A percentile compares a stretch with the other conserved stretches of the same genome.
These are phyloP conservation scores for Phytophthora ohioensis DNA, from an alignment of 352 stramenopile species.

Conservation along the genomic window DNA sequence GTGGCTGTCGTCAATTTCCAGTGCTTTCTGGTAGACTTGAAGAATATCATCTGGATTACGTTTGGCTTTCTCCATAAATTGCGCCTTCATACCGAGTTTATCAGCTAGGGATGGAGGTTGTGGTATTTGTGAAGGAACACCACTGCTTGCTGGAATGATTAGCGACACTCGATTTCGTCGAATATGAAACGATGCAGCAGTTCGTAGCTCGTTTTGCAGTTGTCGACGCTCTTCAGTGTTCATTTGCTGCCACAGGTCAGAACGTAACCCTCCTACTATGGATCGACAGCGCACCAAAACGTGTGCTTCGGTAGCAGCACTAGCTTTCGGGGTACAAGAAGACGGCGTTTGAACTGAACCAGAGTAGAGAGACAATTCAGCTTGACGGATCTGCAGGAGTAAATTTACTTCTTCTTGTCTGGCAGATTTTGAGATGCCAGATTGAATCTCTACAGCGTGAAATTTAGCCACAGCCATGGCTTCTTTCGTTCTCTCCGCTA, in stretches of 20 bases:
- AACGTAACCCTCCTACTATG: slow-evolving; percentile 34
- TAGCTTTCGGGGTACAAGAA: neutral
- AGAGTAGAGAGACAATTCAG: slow-evolving; percentile 21
- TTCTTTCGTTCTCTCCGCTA: slow-evolving; percentile 44
- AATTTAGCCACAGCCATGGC: slow-evolving; percentile 42
- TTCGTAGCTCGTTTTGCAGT: slow-evolving; percentile 41
- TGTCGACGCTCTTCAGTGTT: slow-evolving; percentile 31
- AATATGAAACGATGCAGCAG: slow-evolving; percentile 44
- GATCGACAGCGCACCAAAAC: slow-evolving; percentile 50
- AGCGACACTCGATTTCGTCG: slow-evolving; percentile 38
- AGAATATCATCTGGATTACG: slow-evolving; percentile 35
- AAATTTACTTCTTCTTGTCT: slow-evolving; percentile 29
- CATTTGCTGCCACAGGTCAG: slow-evolving; percentile 44
- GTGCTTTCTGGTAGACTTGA: slow-evolving; percentile 43
- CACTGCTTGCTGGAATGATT: neutral
- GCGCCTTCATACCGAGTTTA: slow-evolving; percentile 53
- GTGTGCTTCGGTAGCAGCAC: neutral
- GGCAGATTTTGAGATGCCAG: neutral
- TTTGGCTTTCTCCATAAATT: slow-evolving; percentile 49
- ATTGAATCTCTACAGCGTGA: slow-evolving; percentile 11
- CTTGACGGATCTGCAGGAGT: slow-evolving; percentile 29
- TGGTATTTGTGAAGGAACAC: neutral
- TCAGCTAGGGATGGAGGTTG: slow-evolving; percentile 40
- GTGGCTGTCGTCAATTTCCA: slow-evolving; percentile 39
- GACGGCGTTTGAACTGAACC: neutral